A percentile compares a stretch with the other conserved stretches of the same genome.
Conservation (phyloP, 371 early-diverging fungal genomes). For the Amoeboaphelidium occidentale region DNA sequence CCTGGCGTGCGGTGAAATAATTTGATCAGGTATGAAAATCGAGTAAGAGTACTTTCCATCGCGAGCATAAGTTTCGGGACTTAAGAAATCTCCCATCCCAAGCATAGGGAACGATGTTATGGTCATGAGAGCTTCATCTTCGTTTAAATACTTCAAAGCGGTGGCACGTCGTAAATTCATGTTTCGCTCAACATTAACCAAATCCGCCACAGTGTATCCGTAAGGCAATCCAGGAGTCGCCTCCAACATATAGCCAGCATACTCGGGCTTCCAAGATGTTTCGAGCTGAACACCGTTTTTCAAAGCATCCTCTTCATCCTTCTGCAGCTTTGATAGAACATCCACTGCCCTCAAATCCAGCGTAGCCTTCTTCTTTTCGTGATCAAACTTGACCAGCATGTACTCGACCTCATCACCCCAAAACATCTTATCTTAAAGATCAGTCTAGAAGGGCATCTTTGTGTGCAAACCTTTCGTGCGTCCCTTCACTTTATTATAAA, state of each 20-base stretch:
- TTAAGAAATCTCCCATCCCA: conserved; percentile 49
- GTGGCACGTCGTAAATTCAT: conserved; percentile 30
- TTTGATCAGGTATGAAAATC: conserved; percentile 75
- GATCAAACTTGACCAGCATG: conserved; percentile 57
- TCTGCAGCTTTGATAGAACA: conserved; percentile 42
- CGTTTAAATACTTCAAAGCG: conserved; percentile 16
- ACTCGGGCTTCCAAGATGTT: conserved; percentile 75
- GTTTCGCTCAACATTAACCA: conserved; percentile 58
- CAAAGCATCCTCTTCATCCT: conserved; percentile 27
- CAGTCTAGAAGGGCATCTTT: no score
- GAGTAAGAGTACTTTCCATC: conserved; percentile 22
- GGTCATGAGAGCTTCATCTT: conserved; percentile 47
- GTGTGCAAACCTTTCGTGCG: conserved; percentile 41
- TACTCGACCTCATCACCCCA: conserved; percentile 98
- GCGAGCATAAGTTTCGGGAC: conserved; percentile 20
- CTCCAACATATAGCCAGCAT: conserved; percentile 86
- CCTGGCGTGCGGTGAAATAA: conserved; percentile 81
- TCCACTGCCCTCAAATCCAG: conserved; percentile 63
- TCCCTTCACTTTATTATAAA: conserved; percentile 53
- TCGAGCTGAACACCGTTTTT: conserved; percentile 9
- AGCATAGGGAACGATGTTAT: conserved; percentile 72
- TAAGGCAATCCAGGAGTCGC: conserved; percentile 83
- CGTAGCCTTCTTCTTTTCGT: conserved; percentile 33
- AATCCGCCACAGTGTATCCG: conserved; percentile 51
- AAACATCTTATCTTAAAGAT: no score